These are phyloP conservation scores for Moricandia moricandioides DNA, from an alignment of 345 rosid genomes.

Conservation along the genomic window DNA sequence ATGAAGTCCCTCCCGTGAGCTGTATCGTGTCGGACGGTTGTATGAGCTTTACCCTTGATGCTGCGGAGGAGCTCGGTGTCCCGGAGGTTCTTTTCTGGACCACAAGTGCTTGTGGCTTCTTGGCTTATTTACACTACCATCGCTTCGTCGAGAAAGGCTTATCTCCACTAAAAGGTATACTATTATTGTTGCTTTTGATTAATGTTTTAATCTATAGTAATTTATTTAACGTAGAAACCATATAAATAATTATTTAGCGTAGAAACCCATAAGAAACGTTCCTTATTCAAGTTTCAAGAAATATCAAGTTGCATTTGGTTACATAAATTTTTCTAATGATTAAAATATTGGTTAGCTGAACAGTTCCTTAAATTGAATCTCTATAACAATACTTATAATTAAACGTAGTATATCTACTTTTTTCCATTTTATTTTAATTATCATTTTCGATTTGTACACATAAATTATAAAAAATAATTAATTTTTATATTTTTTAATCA, in stretches of 20 bases:
- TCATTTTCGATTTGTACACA: too few species aligned
- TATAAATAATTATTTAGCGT: not conserved
- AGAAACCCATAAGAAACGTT: not conserved
- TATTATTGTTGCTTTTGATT: not conserved
- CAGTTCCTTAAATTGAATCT: too few species aligned
- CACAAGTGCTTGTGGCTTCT: constrained; percentile 8
- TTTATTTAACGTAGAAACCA: not conserved
- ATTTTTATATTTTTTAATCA: too few species aligned
- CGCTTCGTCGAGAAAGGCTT: constrained; percentile 12
- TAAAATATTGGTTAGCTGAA: too few species aligned
- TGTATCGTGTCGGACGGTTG: constrained; percentile 16
- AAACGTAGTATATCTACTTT: too few species aligned
- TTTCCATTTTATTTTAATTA: too few species aligned
- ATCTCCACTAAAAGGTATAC: constrained; percentile 3
- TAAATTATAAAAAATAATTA: too few species aligned
- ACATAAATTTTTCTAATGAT: too few species aligned
- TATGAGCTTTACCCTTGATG: constrained; percentile 24
- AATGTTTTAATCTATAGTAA: not conserved
- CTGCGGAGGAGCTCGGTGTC: constrained; percentile 8
- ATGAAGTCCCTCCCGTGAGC: constrained; percentile 17
- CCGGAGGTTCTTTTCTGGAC: constrained; percentile 17
- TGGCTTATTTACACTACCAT: constrained; percentile 2
- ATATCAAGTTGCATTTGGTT: not conserved
- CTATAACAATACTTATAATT: too few species aligned
- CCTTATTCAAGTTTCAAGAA: not conserved